Base-by-base conservation (phyloP, 371 early-diverging fungal species). In the Apophysomyces ossiformis region DNA sequence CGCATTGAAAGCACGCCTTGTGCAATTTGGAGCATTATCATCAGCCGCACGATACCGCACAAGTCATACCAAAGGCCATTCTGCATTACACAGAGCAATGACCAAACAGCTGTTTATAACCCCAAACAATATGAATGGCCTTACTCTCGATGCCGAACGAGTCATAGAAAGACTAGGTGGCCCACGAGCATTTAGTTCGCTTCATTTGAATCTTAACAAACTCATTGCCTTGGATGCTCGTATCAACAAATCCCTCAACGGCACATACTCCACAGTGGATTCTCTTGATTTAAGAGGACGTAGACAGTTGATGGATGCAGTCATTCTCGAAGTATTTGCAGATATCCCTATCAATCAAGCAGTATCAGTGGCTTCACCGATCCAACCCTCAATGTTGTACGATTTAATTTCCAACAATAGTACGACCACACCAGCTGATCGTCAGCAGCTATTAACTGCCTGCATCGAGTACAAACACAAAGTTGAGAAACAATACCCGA, bases 261-360 rank as follows among this genome's bases (percentile, higher is more conserved):
- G 45, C 1, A 66, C 66, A 15, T 21, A 35, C 11, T 0, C 43
- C 13, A 54, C 56, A 7, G 65, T 74, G 60, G 71, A 74, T 4
- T 67, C 66, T 32, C 39, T 76, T 9, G 60, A 45, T 11, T 58
- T 59, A 12, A 58, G 61, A 1, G 60, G 67, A 11, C 68, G 67
- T 38, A 66, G 64, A 41, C 70, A 75, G 3, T 37, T 79, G 37
- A 78, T 81, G 78, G 76, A 75, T 13, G 78, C 73, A 1, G 69
- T 78, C 6, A 72, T 78, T 1, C 58, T 74, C 8, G 78, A 81
- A 45, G 69, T 81, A 12, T 81, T 76, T 72, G 81, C 78, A 13
- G 81, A 81, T 56, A 81, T 81, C 41, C 81, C 81, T 3, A 81
- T 81, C 61, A 78, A 81, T 44, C 78, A 78, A 58, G 81, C 81